Evolutionary conservation across 306 rosid species (phyloP).

Genomic region (Prunus mongolica): DNA sequence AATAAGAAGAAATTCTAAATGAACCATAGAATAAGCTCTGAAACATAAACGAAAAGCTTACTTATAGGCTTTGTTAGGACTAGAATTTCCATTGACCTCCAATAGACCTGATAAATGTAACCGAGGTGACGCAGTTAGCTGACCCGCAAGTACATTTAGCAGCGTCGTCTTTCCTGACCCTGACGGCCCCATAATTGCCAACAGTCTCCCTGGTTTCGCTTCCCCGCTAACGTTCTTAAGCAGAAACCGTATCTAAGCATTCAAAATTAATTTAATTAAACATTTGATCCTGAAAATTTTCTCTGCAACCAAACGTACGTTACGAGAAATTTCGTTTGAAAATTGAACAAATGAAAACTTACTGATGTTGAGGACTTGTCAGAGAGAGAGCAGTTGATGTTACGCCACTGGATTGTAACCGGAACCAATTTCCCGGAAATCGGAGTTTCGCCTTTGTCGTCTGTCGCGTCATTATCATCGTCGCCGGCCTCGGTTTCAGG

Average conservation of each 20-base stretch:
- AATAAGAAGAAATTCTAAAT: not conserved
- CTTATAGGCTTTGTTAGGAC: conserved; percentile 62
- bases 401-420: conserved; percentile 76
- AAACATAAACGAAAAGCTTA: conserved; percentile 22
- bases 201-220: conserved; percentile 78
- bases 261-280: not conserved
- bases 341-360: conserved; percentile 23
- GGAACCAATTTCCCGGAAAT: conserved; percentile 45
- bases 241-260: conserved; percentile 60
- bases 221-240: conserved; percentile 74
- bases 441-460: conserved; percentile 19
- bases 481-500: conserved; percentile 46
- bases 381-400: conserved; percentile 64
- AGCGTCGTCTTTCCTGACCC: conserved; percentile 96
- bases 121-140: conserved; percentile 60
- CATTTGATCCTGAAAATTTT: conserved; percentile 7
- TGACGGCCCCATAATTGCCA: conserved; percentile 98
- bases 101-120: conserved; percentile 65
- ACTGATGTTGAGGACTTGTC: conserved; percentile 63
- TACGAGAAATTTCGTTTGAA: not conserved
- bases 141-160: conserved; percentile 84
- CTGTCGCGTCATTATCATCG: conserved; percentile 23
- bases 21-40: not conserved
- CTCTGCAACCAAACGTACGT: conserved; percentile 6
- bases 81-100: conserved; percentile 73